Percentiles rank a stretch among this genome's conserved stretches.
phyloP scores from a whole-genome alignment of 495 filamentous ascomycete genomes.

The Penicillium malachiteum region DNA sequence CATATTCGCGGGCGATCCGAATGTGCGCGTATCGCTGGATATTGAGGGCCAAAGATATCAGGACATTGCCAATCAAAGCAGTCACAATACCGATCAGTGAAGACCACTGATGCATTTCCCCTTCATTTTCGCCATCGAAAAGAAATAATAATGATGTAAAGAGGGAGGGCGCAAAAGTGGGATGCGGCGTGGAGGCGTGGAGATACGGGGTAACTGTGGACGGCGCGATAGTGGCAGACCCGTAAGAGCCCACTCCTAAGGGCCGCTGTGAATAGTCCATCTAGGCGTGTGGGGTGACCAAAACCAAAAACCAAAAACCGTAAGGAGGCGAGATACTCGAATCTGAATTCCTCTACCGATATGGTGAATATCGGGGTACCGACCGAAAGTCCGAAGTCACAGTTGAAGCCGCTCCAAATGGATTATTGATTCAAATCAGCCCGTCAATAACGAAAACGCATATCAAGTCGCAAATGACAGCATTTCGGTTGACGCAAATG shows the following conservation, averaged over 20 bases:
- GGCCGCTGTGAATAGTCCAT: slow-evolving; percentile 23
- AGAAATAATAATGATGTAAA: slow-evolving; percentile 12
- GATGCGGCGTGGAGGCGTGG: slow-evolving; percentile 9
- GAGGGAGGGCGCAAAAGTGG: slow-evolving; percentile 15
- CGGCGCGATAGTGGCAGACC: slow-evolving; percentile 25
- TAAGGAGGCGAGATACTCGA: background rate
- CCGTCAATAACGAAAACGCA: slow-evolving; percentile 10
- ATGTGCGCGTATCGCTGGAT: slow-evolving; percentile 96
- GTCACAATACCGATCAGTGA: slow-evolving; percentile 92
- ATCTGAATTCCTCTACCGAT: background rate
- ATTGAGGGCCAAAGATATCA: slow-evolving; percentile 94
- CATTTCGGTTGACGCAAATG: slow-evolving; percentile 10
- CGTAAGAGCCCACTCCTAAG: slow-evolving; percentile 23
- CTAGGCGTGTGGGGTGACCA: slow-evolving; percentile 3
- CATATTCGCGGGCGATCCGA: slow-evolving; percentile 63
- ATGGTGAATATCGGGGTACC: slow-evolving; percentile 5
- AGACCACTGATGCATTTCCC: slow-evolving; percentile 72
- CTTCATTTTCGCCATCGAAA: slow-evolving; percentile 39
- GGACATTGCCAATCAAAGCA: slow-evolving; percentile 84
- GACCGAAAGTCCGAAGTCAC: slow-evolving; percentile 8
- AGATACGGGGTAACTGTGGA: slow-evolving; percentile 15
- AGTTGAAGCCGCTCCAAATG: slow-evolving; percentile 11
- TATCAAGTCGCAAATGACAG: slow-evolving; percentile 17
- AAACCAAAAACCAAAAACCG: background rate
- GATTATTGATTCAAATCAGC: slow-evolving; percentile 12